Evolutionary conservation across 306 rosid species (phyloP).

Genomic region (Alnus glutinosa): DNA sequence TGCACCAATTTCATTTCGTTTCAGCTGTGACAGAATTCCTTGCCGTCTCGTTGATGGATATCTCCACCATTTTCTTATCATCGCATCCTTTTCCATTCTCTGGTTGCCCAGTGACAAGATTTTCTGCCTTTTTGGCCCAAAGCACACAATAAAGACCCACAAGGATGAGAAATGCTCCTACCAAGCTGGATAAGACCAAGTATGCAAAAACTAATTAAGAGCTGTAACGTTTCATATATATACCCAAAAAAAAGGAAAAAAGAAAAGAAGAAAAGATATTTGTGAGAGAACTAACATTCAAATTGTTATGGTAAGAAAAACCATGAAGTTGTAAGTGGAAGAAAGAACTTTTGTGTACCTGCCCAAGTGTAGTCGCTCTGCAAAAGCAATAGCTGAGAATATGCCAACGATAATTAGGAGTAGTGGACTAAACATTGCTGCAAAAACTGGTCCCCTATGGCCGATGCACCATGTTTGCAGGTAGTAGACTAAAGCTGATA

Average conservation of each 20-base stretch:
- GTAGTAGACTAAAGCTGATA: slow-evolving; percentile 29
- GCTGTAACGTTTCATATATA: not conserved
- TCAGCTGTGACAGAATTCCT: slow-evolving; percentile 9
- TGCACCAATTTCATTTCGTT: not conserved
- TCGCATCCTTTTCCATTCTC: not conserved
- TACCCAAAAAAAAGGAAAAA: not conserved
- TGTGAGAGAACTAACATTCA: not conserved
- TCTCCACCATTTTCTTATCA: slow-evolving; percentile 5
- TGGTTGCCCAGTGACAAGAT: not conserved
- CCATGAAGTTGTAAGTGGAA: not conserved
- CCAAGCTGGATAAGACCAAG: slow-evolving; percentile 17
- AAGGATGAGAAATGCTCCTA: slow-evolving; percentile 34
- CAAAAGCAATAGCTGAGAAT: slow-evolving; percentile 34
- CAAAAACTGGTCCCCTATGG: slow-evolving; percentile 40
- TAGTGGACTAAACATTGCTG: slow-evolving; percentile 43
- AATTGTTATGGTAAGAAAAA: not conserved
- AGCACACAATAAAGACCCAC: slow-evolving; percentile 35
- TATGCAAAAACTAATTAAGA: not conserved
- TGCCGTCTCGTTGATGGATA: slow-evolving; percentile 18
- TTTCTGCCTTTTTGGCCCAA: slow-evolving; percentile 37
- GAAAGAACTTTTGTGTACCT: slow-evolving; percentile 22
- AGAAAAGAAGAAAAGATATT: no score
- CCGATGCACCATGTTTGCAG: slow-evolving; percentile 44
- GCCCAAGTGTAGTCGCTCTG: slow-evolving; percentile 35
- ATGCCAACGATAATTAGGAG: slow-evolving; percentile 26